A percentile compares a stretch with the other conserved stretches of the same genome.
phyloP scores from a whole-genome alignment of 164 flowering plant species.

The Buxus sempervirens region DNA sequence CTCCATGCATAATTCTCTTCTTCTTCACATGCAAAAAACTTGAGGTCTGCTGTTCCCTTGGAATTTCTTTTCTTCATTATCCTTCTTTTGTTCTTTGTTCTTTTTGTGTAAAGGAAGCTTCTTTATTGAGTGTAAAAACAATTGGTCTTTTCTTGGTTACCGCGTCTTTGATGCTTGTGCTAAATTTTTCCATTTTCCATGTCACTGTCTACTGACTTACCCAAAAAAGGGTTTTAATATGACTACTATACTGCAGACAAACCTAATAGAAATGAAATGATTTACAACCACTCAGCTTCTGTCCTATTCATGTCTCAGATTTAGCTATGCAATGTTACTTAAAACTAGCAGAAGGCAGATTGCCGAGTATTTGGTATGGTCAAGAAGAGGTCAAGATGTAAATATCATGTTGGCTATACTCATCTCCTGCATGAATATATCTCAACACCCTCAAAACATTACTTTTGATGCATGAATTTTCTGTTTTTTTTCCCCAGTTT shows the following conservation, averaged over 20 bases:
- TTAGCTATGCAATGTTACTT: not conserved
- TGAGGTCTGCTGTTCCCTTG: too few relatives aligned
- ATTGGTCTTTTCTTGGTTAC: not conserved
- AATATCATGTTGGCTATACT: not conserved
- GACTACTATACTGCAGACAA: too few relatives aligned
- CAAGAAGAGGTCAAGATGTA: not conserved
- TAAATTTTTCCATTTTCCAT: not conserved
- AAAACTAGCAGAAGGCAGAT: too few relatives aligned
- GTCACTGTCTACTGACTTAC: not conserved
- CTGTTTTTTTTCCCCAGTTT: conserved; percentile 35
- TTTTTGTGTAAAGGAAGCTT: not conserved
- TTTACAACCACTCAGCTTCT: too few relatives aligned
- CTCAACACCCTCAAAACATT: not conserved
- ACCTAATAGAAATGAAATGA: too few relatives aligned
- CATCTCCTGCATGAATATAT: not conserved
- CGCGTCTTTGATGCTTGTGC: not conserved
- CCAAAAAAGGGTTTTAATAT: not conserved
- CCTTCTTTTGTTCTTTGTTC: not conserved
- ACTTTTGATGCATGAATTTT: not conserved
- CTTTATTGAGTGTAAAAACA: not conserved
- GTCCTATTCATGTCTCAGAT: not conserved
- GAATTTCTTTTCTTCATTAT: too few relatives aligned
- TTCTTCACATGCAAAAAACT: too few relatives aligned
- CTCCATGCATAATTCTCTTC: too few relatives aligned
- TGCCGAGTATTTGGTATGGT: too few relatives aligned